Percentiles rank a stretch among this genome's conserved stretches.
Evolutionary conservation across 2,329 filamentous ascomycete genomes (phyloP).

Genomic region (Boeremia lycopersici): DNA sequence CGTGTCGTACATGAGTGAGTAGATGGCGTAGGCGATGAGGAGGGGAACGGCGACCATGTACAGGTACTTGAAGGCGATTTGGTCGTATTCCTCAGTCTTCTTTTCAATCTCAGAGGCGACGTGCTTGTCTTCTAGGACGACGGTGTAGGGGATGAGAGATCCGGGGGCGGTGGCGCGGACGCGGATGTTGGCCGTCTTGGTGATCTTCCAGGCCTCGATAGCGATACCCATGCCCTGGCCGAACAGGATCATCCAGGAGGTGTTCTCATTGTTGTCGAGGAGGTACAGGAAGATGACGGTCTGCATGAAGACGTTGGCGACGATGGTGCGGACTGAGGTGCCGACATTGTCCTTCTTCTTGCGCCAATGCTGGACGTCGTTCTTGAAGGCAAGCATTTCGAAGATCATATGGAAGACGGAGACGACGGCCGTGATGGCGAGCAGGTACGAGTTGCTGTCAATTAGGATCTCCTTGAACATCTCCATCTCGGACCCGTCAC

Average conservation of each 20-base stretch:
- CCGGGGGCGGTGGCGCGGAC: slow-evolving; percentile 71
- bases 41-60: slow-evolving; percentile 91
- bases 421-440: slow-evolving; percentile 82
- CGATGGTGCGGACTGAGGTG: slow-evolving; percentile 92
- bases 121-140: slow-evolving; percentile 96
- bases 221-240: slow-evolving; percentile 85
- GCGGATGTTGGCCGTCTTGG: slow-evolving; percentile 89
- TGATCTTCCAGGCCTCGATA: slow-evolving; percentile 91
- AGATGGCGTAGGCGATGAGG: slow-evolving; percentile 84
- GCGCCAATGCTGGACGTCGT: slow-evolving; percentile 94
- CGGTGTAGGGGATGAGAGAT: slow-evolving; percentile 75
- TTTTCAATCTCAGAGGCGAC: slow-evolving; percentile 92
- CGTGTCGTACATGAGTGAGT: slow-evolving; percentile 88
- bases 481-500: slow-evolving; percentile 92
- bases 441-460: slow-evolving; percentile 90
- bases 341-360: slow-evolving; percentile 99
- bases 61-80: slow-evolving; percentile 97
- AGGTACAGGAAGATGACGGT: slow-evolving; percentile 93
- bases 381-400: slow-evolving; percentile 95
- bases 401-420: slow-evolving; percentile 92
- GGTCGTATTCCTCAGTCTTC: slow-evolving; percentile 98
- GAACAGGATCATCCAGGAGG: slow-evolving; percentile 98
- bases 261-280: slow-evolving; percentile 95
- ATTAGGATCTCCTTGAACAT: slow-evolving; percentile 96
- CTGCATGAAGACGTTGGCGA: slow-evolving; percentile 99